Base-by-base conservation (phyloP, 1,139 yeast genomes). In the Candida sp. region DNA sequence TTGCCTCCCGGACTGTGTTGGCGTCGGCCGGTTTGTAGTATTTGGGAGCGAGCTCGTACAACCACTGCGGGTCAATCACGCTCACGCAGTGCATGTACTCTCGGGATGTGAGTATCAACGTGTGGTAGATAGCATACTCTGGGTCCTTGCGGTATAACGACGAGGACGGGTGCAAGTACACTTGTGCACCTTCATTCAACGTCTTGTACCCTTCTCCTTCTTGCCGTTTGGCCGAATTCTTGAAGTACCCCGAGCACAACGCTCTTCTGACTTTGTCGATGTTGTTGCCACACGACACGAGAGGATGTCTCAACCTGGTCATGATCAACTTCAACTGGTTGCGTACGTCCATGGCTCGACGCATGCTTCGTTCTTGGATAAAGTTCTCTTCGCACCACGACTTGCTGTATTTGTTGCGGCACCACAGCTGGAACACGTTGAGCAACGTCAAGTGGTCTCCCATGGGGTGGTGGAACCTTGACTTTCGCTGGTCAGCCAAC, bases 61-160 rank as follows among this genome's bases (percentile, higher is more conserved):
- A 74, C 98, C 98, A 93, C 56, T 77, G 77, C 0, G 98, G 93
- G 51, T 91, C 96, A 48, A 94, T 86, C 4, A 82, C 77, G 0
- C 96, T 87, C 7, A 86, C 89, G 60, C 91, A 88, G 53, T 91
- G 96, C 97, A 94, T 91, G 66, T 92, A 94, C 72, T 93, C 98
- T 62, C 85, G 85, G 4, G 91, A 80, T 0, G 98, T 94, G 61
- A 90, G 75, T 44, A 93, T 74, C 50, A 94, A 74, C 5, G 96
- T 87, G 63, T 93, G 96, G 63, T 92, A 94, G 2, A 94, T 75
- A 48, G 92, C 96, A 62, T 88, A 89, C 55, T 88, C 92, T 3
- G 93, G 85, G 22, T 78, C 81, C 59, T 87, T 88, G 26, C 87
- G 89, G 63, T 83, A 89, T 33, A 94, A 67, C 1, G 96, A 78